Conservation (phyloP, 176 grass and related monocot species). For the Oryza glaberrima region DNA sequence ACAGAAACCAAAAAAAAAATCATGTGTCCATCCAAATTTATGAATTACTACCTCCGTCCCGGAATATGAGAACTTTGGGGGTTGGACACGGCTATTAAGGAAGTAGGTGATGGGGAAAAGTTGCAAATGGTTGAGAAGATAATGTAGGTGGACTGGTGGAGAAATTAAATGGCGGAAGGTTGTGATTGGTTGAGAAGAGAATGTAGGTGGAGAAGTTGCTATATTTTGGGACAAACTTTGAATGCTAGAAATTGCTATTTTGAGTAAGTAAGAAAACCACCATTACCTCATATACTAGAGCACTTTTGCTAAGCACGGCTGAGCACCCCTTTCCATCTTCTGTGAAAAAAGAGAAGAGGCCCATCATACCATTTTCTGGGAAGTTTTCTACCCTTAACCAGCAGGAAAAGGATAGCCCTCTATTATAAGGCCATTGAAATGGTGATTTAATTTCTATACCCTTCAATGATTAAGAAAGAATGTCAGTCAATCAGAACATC, state of each 20-base stretch:
- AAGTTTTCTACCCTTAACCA: conserved; percentile 90
- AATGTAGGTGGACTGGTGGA: too few species aligned
- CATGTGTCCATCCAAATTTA: conserved; percentile 13
- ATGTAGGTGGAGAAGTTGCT: too few species aligned
- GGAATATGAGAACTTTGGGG: too few species aligned
- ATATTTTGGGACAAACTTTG: too few species aligned
- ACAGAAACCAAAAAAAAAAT: not conserved
- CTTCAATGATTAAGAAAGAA: conserved; percentile 51
- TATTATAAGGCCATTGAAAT: conserved; percentile 82
- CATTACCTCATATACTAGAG: conserved; percentile 83
- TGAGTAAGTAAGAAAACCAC: not conserved
- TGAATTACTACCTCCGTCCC: not conserved
- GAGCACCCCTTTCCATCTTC: conserved; percentile 74
- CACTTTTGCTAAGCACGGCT: conserved; percentile 76
- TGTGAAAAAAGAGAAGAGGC: conserved; percentile 89
- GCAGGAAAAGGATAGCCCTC: conserved; percentile 83
- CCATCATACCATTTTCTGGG: conserved; percentile 81
- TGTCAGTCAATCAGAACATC: conserved; percentile 7
- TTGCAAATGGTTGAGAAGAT: too few species aligned
- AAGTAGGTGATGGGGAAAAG: too few species aligned
- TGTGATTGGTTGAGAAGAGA: too few species aligned
- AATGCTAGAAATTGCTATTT: too few species aligned
- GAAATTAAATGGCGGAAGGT: too few species aligned
- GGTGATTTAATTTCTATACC: conserved; percentile 86
- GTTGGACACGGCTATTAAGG: too few species aligned